A percentile compares a stretch with the other conserved stretches of the same genome.
These are phyloP conservation scores for Ceratocystis papillata DNA, from an alignment of 2,329 filamentous ascomycete species.

Conservation along the genomic window DNA sequence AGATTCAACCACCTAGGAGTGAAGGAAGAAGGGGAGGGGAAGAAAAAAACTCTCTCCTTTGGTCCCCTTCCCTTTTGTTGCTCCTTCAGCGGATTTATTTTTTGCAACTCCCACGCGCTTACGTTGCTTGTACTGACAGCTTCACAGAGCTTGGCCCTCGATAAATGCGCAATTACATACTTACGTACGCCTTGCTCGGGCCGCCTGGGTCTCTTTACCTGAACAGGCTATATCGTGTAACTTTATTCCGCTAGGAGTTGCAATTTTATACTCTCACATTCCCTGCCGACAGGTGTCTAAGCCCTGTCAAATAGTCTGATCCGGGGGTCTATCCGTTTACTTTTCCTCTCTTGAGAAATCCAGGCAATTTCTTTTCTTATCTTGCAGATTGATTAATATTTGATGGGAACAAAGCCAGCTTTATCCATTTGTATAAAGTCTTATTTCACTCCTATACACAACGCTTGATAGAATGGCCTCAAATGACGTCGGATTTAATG, in stretches of 20 bases:
- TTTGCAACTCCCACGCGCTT: background rate
- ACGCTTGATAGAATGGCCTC: too few relatives aligned
- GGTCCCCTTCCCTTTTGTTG: background rate
- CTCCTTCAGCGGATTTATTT: background rate
- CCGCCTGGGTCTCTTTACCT: background rate
- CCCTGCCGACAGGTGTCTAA: slow-evolving; percentile 4
- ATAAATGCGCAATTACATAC: background rate
- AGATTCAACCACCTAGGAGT: slow-evolving; percentile 12
- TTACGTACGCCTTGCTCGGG: background rate
- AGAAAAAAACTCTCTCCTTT: background rate
- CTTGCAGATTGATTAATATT: too few relatives aligned
- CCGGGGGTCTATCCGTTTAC: background rate
- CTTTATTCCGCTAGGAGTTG: background rate
- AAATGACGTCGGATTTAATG: too few relatives aligned
- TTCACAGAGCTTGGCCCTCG: background rate
- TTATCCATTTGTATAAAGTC: too few relatives aligned
- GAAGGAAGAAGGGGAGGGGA: background rate
- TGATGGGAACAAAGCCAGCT: too few relatives aligned
- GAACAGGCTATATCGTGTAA: background rate
- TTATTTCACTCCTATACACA: too few relatives aligned
- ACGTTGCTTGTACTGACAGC: background rate
- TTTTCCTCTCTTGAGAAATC: background rate
- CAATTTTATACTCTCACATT: background rate
- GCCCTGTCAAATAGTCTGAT: slow-evolving; percentile 21
- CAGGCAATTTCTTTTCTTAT: too few relatives aligned